These are phyloP conservation scores for Metarhizium sp. DNA, from an alignment of 2,329 filamentous ascomycete genomes.

Conservation along the genomic window DNA sequence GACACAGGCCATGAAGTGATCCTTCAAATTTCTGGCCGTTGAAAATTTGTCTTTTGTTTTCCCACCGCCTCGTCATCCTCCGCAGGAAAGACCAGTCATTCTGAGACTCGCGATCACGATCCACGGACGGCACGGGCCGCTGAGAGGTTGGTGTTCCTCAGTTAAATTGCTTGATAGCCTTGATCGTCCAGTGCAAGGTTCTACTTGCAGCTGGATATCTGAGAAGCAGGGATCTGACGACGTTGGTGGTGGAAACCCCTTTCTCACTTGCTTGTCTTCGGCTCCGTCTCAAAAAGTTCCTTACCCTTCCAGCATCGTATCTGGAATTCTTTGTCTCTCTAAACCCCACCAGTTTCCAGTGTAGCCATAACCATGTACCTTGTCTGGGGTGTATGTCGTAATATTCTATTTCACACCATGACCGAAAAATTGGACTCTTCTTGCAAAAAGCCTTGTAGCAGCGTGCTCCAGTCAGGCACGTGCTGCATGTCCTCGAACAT, in stretches of 20 bases:
- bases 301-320: not conserved
- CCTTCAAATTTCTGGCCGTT: not conserved
- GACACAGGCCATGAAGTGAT: not conserved
- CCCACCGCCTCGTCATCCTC: not conserved
- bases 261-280: not conserved
- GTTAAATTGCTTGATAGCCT: too few relatives aligned
- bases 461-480: conserved; percentile 18
- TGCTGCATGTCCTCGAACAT: conserved; percentile 7
- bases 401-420: conserved; percentile 1
- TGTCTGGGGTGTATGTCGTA: not conserved
- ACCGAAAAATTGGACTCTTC: conserved; percentile 15
- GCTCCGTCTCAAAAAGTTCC: not conserved
- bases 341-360: not conserved
- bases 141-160: not conserved
- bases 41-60: not conserved
- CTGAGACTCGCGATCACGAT: not conserved
- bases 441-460: conserved; percentile 20
- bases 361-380: not conserved
- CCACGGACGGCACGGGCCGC: not conserved
- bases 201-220: not conserved
- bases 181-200: not conserved
- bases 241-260: not conserved
- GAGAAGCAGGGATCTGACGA: not conserved
- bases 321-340: not conserved
- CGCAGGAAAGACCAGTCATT: not conserved